Base-by-base conservation (phyloP, 768 basidiomycete genomes). In the Lactifluus piperatus region DNA sequence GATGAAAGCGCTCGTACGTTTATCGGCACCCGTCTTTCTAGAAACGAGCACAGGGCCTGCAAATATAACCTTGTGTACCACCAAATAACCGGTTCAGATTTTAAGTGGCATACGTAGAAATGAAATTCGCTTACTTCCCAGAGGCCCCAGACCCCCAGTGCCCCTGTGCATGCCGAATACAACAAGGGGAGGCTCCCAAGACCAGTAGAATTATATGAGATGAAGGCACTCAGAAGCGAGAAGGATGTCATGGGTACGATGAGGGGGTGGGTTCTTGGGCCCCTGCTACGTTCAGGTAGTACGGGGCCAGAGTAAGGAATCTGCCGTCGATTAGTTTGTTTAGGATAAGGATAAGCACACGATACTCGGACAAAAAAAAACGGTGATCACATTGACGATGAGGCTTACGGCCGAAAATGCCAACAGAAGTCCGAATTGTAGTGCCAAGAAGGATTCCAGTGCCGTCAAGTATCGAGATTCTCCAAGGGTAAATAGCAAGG, bases 11-110 rank as follows among this genome's bases (percentile, higher is more conserved):
- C 88, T 90, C 4, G 88, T 92, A 62, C 81, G 81, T 67, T 91
- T 91, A 72, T 91, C 88, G 20, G 88, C 84, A 18, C 89, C 90
- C 5, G 88, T 91, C 64, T 81, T 86, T 68, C 79, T 81, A 32
- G 88, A 89, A 48, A 80, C 69, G 39, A 73, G 68, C 26, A 76
- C 74, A 13, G 85, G 76, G 26, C 78, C 77, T 41, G 80, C 78
- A 66, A 91, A 88, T 51, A 83, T 66, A 48, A 85, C 76, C 86
- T 88, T 64, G 16, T 20, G 22, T 16, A 10, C 27, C 44, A 16
- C 56, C 57, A 45, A 34, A 44, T 32, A 56, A 22, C 53, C 5
- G 54, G 50, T 29, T 57, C 50, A 55, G 36, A 27, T 39, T 14
- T 13, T 11, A 13, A 18, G 27, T 46, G 4, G n/a, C 16, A 55